phyloP scores from a whole-genome alignment of 768 basidiomycete species.

The Agaricus sinodeliciosus region DNA sequence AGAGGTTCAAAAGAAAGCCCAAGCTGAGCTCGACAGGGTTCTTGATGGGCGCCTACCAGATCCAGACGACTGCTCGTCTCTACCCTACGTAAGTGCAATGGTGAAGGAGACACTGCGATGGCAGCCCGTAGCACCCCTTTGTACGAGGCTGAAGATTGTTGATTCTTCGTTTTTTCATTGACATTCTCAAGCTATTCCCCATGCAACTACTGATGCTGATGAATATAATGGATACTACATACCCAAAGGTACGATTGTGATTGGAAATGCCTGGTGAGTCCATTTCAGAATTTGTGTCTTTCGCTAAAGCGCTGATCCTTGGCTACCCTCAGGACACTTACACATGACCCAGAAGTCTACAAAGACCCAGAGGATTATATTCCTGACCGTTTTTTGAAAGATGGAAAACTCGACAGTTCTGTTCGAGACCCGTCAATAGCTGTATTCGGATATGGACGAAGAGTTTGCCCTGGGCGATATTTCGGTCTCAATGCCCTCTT shows the following conservation, averaged over 20 bases:
- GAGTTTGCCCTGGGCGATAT: constrained; percentile 21
- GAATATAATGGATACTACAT: constrained; percentile 13
- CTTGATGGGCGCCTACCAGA: constrained; percentile 27
- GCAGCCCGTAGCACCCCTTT: constrained; percentile 11
- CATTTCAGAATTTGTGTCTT: background rate
- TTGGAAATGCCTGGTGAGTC: constrained; percentile 13
- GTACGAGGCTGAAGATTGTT: too few relatives aligned
- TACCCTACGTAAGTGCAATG: constrained; percentile 30
- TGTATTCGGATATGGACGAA: constrained; percentile 26
- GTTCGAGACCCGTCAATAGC: constrained; percentile 16
- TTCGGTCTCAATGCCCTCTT: constrained; percentile 19
- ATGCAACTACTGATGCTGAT: background rate
- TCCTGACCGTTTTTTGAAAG: constrained; percentile 24
- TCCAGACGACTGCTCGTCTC: constrained; percentile 21
- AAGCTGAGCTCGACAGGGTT: constrained; percentile 33
- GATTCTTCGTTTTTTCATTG: too few relatives aligned
- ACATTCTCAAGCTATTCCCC: background rate
- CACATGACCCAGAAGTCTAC: constrained; percentile 17
- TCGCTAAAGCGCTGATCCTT: background rate
- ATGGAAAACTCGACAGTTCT: constrained; percentile 12
- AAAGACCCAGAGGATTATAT: constrained; percentile 16
- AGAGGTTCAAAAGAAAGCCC: constrained; percentile 26
- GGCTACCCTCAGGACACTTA: constrained; percentile 9
- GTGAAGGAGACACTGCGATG: constrained; percentile 23
- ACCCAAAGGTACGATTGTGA: constrained; percentile 13